A percentile compares a stretch with the other conserved stretches of the same genome.
Conservation (phyloP, 2,329 filamentous ascomycete species). For the Fusarium nygamai region DNA sequence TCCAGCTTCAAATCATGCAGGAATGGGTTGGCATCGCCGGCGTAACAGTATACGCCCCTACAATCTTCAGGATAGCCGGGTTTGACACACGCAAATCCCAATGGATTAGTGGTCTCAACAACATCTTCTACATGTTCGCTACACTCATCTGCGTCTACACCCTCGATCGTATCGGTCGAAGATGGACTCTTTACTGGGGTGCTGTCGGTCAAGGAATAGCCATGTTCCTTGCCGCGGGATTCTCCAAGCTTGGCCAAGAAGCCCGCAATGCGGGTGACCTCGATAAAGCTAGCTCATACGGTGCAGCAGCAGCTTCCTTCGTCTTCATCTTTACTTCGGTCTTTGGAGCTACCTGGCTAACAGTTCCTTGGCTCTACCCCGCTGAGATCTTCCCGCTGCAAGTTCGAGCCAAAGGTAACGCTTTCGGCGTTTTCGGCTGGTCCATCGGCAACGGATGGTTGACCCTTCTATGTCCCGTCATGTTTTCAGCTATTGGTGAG, state of each 20-base stretch:
- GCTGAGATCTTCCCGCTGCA: slow-evolving; percentile 79
- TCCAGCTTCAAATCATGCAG: slow-evolving; percentile 29
- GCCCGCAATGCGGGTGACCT: slow-evolving; percentile 55
- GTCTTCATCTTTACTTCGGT: slow-evolving; percentile 66
- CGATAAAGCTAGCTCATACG: slow-evolving; percentile 61
- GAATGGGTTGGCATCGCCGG: slow-evolving; percentile 65
- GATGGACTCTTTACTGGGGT: slow-evolving; percentile 77
- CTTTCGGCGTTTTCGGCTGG: slow-evolving; percentile 81
- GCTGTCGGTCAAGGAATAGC: slow-evolving; percentile 70
- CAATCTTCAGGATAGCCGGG: slow-evolving; percentile 74
- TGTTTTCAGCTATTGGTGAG: slow-evolving; percentile 53
- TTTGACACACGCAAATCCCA: slow-evolving; percentile 68
- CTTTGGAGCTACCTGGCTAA: slow-evolving; percentile 59
- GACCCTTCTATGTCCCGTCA: slow-evolving; percentile 61
- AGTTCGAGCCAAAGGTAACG: slow-evolving; percentile 77
- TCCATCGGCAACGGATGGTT: slow-evolving; percentile 77
- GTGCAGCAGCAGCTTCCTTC: slow-evolving; percentile 74
- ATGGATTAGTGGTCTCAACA: slow-evolving; percentile 69
- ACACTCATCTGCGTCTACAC: slow-evolving; percentile 77
- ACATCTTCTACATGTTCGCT: slow-evolving; percentile 66
- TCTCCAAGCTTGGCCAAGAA: slow-evolving; percentile 60
- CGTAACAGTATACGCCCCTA: slow-evolving; percentile 68
- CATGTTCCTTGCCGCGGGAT: slow-evolving; percentile 72
- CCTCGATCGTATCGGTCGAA: slow-evolving; percentile 72
- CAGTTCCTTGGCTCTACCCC: slow-evolving; percentile 70